phyloP scores from a whole-genome alignment of 768 basidiomycete species.

The Psilocybe cyanescens region DNA sequence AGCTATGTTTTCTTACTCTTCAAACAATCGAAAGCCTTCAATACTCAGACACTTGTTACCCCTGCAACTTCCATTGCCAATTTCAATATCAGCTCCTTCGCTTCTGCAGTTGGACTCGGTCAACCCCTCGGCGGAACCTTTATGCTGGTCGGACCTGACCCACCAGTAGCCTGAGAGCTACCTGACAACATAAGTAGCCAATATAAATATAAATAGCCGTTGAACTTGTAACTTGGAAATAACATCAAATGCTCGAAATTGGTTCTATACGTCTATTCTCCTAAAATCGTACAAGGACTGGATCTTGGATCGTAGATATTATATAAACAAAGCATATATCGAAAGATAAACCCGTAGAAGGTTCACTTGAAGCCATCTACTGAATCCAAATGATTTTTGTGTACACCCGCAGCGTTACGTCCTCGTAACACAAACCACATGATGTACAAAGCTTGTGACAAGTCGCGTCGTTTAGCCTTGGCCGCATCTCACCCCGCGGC shows the following conservation, averaged over 20 bases:
- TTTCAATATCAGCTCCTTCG: slow-evolving; percentile 51
- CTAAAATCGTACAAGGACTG: no score
- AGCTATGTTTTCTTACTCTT: slow-evolving; percentile 55
- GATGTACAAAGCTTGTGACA: slow-evolving; percentile 5
- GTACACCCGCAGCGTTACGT: neutral
- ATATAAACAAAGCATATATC: no score
- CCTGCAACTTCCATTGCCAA: slow-evolving; percentile 33
- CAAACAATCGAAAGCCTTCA: slow-evolving; percentile 44
- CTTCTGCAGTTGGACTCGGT: slow-evolving; percentile 43
- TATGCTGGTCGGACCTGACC: slow-evolving; percentile 43
- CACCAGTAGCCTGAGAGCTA: slow-evolving; percentile 6
- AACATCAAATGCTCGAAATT: no score
- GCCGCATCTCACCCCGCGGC: neutral
- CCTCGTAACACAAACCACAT: neutral
- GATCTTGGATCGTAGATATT: no score
- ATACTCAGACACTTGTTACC: slow-evolving; percentile 41
- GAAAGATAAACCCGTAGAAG: no score
- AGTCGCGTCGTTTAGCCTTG: slow-evolving; percentile 10
- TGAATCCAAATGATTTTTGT: no score
- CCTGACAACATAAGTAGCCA: no score
- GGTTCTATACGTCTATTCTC: no score
- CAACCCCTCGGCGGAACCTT: slow-evolving; percentile 52
- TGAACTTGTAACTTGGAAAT: no score
- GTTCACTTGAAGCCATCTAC: no score
- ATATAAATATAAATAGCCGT: no score